Conservation (phyloP, 306 rosid species). For the Nissolia schottii region DNA sequence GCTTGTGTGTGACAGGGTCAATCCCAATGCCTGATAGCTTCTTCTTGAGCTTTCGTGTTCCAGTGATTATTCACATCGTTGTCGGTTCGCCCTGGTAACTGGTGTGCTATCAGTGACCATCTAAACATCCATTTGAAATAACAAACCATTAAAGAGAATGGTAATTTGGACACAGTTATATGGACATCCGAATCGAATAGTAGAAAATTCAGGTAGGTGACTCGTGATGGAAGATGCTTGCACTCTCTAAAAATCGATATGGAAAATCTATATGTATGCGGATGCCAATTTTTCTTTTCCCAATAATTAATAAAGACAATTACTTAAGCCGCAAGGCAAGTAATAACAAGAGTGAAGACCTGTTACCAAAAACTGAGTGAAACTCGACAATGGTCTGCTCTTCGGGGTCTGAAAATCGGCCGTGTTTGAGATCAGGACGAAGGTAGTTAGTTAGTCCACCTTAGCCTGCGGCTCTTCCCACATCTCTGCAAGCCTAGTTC, state of each 20-base stretch:
- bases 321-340: background rate
- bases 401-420: conserved; percentile 72
- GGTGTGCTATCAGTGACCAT: conserved; percentile 74
- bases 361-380: conserved; percentile 83
- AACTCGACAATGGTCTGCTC: conserved; percentile 86
- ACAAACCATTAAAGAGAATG: background rate
- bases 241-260: no score
- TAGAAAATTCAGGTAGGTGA: no score
- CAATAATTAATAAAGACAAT: background rate
- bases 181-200: no score
- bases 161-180: no score
- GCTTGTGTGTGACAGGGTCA: conserved; percentile 77
- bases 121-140: conserved; percentile 41
- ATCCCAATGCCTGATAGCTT: conserved; percentile 72
- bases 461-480: conserved; percentile 83
- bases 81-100: conserved; percentile 59
- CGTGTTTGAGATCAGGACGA: conserved; percentile 89
- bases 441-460: conserved; percentile 95
- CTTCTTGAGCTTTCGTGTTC: conserved; percentile 76
- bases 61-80: conserved; percentile 79
- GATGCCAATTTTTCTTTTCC: no score
- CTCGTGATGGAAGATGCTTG: no score
- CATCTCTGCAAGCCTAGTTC: conserved; percentile 93
- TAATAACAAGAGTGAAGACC: conserved; percentile 24
- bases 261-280: no score